Base-by-base conservation (phyloP, 2,329 filamentous ascomycete genomes). In the Pleochaeta shiraiana region DNA sequence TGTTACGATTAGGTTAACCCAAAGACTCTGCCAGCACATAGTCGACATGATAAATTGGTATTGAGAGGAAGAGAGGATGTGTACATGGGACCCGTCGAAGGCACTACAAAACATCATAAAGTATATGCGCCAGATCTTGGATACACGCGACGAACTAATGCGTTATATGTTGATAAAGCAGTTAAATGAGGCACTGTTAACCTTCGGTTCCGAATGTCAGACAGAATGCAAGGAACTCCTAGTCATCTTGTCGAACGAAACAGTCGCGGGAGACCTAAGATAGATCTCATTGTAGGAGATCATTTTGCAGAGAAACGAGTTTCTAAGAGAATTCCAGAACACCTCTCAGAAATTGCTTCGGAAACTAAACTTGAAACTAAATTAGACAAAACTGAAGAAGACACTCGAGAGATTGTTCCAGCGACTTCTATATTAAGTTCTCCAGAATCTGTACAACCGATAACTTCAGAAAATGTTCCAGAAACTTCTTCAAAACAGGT, bases 121-220 rank as follows among this genome's bases (percentile, higher is more conserved):
- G 28, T 37, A 7, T 60, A 60, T 33, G 9, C 57, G n/a, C 57
- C 57, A 34, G 57, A 60, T 37, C 30, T 60, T 12, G 57, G 11
- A 30, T 60, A 37, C 30, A 60, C 30, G 14, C 57, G 19, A 9
- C 6, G 57, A 3, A n/a, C 19, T 12, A 39, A 24, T 24, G 30
- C 31, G 28, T 39, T 61, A n/a, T 61, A 61, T 39, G 57, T 61
- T 7, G 57, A 61, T 39, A 31, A 39, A 39, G 12, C n/a, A 28
- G 34, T 39, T 37, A 61, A 39, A 61, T 30, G 57, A 37, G 57
- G 57, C 11, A 61, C 57, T 61, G 28, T 61, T 57, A 14, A 57
- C 14, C 53, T 57, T 30, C 53, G 53, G 12, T 28, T 57, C 11
- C 24, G 53, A 30, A 57, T 5, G 16, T 28, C 24, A 19, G 28